A percentile compares a stretch with the other conserved stretches of the same genome.
Evolutionary conservation across 495 filamentous ascomycete genomes (phyloP).

Genomic region (Acidomyces sp.): DNA sequence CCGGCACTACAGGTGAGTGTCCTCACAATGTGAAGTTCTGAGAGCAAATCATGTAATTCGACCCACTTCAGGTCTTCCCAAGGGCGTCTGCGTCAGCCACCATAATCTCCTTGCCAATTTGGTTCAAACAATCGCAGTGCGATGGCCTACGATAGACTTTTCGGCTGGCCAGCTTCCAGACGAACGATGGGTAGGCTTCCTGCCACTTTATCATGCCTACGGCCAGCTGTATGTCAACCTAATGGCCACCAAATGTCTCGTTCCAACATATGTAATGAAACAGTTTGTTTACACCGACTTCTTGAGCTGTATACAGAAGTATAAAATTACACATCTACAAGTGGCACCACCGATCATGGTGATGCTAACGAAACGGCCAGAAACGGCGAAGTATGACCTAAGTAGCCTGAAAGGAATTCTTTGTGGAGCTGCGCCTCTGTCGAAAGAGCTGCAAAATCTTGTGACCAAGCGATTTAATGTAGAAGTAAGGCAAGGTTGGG

Average conservation of each 20-base stretch:
- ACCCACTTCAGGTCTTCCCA: slow-evolving; percentile 29
- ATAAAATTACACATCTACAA: slow-evolving; percentile 27
- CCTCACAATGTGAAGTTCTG: too few relatives aligned
- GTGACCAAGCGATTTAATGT: slow-evolving; percentile 20
- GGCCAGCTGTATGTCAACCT: slow-evolving; percentile 27
- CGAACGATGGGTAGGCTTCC: slow-evolving; percentile 27
- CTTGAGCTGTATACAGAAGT: slow-evolving; percentile 23
- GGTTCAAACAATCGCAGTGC: slow-evolving; percentile 24
- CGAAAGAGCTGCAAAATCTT: slow-evolving; percentile 26
- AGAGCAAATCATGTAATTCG: too few relatives aligned
- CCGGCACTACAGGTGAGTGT: slow-evolving; percentile 32
- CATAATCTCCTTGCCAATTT: slow-evolving; percentile 28
- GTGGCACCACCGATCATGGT: slow-evolving; percentile 28
- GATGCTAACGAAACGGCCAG: slow-evolving; percentile 28
- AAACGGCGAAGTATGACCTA: slow-evolving; percentile 27
- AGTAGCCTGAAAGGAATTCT: slow-evolving; percentile 26
- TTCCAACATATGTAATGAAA: slow-evolving; percentile 28
- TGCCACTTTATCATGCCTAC: slow-evolving; percentile 30
- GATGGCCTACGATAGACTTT: slow-evolving; percentile 14
- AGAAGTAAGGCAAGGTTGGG: slow-evolving; percentile 26
- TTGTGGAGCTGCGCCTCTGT: slow-evolving; percentile 27
- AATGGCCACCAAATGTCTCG: slow-evolving; percentile 23
- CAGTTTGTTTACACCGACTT: slow-evolving; percentile 27
- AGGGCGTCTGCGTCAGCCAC: slow-evolving; percentile 28
- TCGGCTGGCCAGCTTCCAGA: slow-evolving; percentile 20